Evolutionary conservation across 2,329 filamentous ascomycete species (phyloP).

Genomic region (Raffaelea arxii): DNA sequence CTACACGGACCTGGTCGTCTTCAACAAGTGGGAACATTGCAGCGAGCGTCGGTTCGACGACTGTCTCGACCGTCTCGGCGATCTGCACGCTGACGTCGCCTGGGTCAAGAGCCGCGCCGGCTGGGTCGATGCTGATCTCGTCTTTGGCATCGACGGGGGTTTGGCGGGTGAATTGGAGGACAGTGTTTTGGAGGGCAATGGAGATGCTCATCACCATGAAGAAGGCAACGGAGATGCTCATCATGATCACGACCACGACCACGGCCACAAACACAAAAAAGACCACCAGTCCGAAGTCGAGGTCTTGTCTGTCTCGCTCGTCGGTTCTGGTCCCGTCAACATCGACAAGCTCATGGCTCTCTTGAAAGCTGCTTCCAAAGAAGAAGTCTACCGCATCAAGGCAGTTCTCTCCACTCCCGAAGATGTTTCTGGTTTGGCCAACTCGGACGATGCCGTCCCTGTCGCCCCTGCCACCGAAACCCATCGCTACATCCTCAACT

Average conservation of each 20-base stretch:
- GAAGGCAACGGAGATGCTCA: slow-evolving; percentile 23
- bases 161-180: slow-evolving; percentile 35
- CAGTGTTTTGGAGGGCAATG: slow-evolving; percentile 22
- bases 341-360: slow-evolving; percentile 56
- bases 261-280: slow-evolving; percentile 33
- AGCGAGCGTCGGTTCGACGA: slow-evolving; percentile 66
- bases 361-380: slow-evolving; percentile 68
- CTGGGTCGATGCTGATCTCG: slow-evolving; percentile 63
- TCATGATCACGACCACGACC: slow-evolving; percentile 27
- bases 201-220: slow-evolving; percentile 21
- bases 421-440: slow-evolving; percentile 35
- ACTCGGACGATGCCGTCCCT: slow-evolving; percentile 25
- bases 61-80: slow-evolving; percentile 68
- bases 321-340: slow-evolving; percentile 26
- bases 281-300: slow-evolving; percentile 81
- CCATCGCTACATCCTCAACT: slow-evolving; percentile 80
- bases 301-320: slow-evolving; percentile 71
- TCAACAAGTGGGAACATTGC: slow-evolving; percentile 85
- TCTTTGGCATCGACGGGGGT: slow-evolving; percentile 82
- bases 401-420: slow-evolving; percentile 43
- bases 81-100: slow-evolving; percentile 69
- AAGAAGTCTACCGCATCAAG: slow-evolving; percentile 95
- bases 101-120: slow-evolving; percentile 81
- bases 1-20: slow-evolving; percentile 83
- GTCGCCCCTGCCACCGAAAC: slow-evolving; percentile 15